phyloP scores from a whole-genome alignment of 1,284 basidiomycete species.

The Peniophora sp. region DNA sequence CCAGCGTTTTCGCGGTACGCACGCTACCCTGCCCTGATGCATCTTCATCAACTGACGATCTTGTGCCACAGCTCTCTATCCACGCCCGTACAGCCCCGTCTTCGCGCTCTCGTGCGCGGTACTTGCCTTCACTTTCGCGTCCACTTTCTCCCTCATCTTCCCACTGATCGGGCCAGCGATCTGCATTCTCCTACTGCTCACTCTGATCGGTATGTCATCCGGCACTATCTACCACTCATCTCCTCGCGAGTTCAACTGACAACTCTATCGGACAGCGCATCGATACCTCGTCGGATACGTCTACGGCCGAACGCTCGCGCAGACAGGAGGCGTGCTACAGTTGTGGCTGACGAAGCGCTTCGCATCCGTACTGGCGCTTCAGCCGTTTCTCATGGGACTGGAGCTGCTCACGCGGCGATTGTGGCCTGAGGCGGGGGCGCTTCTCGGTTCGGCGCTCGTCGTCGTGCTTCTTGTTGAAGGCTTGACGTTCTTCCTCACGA shows the following conservation, averaged over 20 bases:
- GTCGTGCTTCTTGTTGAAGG: slow-evolving; percentile 51
- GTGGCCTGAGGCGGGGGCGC: slow-evolving; percentile 65
- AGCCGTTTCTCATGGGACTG: slow-evolving; percentile 68
- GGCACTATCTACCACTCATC: no score
- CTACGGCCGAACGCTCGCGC: slow-evolving; percentile 59
- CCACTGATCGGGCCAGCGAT: slow-evolving; percentile 70
- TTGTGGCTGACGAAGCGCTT: slow-evolving; percentile 70
- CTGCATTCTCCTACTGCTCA: slow-evolving; percentile 56
- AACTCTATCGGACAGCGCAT: slow-evolving; percentile 38
- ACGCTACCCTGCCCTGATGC: slow-evolving; percentile 8
- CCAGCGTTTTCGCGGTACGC: slow-evolving; percentile 70
- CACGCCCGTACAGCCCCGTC: slow-evolving; percentile 61
- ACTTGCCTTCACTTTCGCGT: slow-evolving; percentile 64
- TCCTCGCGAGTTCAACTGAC: slow-evolving; percentile 3
- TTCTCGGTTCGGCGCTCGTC: slow-evolving; percentile 45
- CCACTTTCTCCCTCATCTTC: slow-evolving; percentile 65
- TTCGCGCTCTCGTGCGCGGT: slow-evolving; percentile 59
- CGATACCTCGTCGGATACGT: slow-evolving; percentile 72
- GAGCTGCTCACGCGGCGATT: slow-evolving; percentile 57
- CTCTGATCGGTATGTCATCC: slow-evolving; percentile 50
- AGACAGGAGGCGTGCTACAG: slow-evolving; percentile 64
- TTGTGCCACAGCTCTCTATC: slow-evolving; percentile 52
- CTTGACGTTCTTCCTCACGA: slow-evolving; percentile 43
- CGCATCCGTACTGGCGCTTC: slow-evolving; percentile 54
- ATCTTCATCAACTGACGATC: background rate